These are phyloP conservation scores for Ascocoryne sarcoides DNA, from an alignment of 2,329 filamentous ascomycete genomes.

Conservation along the genomic window DNA sequence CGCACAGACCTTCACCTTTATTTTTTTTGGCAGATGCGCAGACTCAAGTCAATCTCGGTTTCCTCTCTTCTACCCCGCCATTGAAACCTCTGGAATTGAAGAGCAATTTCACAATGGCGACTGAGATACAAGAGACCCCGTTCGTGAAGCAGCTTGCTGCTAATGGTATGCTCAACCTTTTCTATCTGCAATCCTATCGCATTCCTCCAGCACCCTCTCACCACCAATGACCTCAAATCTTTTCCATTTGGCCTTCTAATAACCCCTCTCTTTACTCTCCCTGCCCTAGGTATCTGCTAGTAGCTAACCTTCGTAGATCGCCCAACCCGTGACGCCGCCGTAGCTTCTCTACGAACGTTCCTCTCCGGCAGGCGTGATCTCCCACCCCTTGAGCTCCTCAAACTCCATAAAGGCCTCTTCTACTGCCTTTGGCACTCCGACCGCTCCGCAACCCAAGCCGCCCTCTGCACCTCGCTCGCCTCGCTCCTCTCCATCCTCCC, in stretches of 20 bases:
- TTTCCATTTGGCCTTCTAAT: not conserved
- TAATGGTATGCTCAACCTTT: slow-evolving; percentile 21
- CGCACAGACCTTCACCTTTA: too few relatives aligned
- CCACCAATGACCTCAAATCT: not conserved
- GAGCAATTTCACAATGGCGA: slow-evolving; percentile 12
- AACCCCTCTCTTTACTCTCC: not conserved
- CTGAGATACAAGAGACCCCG: slow-evolving; percentile 25
- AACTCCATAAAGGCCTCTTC: slow-evolving; percentile 92
- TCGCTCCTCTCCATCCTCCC: slow-evolving; percentile 55
- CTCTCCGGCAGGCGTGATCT: slow-evolving; percentile 54
- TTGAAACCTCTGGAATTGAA: too few relatives aligned
- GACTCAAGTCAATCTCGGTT: too few relatives aligned
- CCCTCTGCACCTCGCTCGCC: slow-evolving; percentile 69
- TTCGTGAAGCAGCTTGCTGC: slow-evolving; percentile 31
- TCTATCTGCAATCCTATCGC: not conserved
- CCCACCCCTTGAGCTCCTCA: slow-evolving; percentile 62
- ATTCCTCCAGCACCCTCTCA: too few relatives aligned
- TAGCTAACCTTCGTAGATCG: slow-evolving; percentile 47
- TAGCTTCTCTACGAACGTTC: slow-evolving; percentile 69
- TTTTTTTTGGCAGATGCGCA: too few relatives aligned
- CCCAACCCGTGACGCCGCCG: slow-evolving; percentile 66
- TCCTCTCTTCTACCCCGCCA: too few relatives aligned
- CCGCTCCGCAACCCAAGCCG: slow-evolving; percentile 78
- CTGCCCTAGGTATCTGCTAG: slow-evolving; percentile 1
- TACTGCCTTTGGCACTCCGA: slow-evolving; percentile 93